Base-by-base conservation (phyloP, 2,329 filamentous ascomycete species). In the Zasmidium angulare region DNA sequence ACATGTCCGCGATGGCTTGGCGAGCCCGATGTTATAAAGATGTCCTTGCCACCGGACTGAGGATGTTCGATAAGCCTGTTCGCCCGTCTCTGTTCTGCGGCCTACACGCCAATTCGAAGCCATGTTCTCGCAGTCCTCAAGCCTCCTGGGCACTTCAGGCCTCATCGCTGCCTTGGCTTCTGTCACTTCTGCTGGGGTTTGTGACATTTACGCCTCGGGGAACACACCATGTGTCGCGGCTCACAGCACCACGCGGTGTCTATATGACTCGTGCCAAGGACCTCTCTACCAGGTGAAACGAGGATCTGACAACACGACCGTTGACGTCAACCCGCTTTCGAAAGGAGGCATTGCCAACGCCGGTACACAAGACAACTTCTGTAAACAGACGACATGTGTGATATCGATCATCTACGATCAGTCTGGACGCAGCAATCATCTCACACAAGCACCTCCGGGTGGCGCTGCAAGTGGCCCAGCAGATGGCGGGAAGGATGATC, bases 321-420 rank as follows among this genome's bases (percentile, higher is more conserved):
- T 71, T 4, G 72, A 77, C 59, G 82, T 86, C 60, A 56, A 72
- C 12, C 82, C 85, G 0, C 68, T 83, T 0, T 78, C 83, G 0
- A 80, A 83, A 0, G 86, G 86, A 1, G 84, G 84, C 43, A 82
- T 88, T 12, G 86, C 86, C 54, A 81, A 88, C 67, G 82, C 85
- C 3, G 80, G 78, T 0, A 69, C 80, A 14, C 86, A 89, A 68
- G 68, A 88, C 72, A 64, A 75, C 0, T 88, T 88, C 72, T 88
- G 86, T 65, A 71, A 77, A 9, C 70, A 74, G 50, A 87, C 85
- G 0, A 87, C 84, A 12, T 88, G 86, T 66, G 74, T 86, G 23
- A 87, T 88, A 67, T 80, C 80, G 0, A 78, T 83, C 66, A 86
- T 71, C 56, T 88, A 88, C 68, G 86, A 88, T 69, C 86, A 89